Evolutionary conservation across 169 alveolate species (phyloP), one percentile per base, ranked within the genome.

Genomic region (Plasmodium malariae): DNA sequence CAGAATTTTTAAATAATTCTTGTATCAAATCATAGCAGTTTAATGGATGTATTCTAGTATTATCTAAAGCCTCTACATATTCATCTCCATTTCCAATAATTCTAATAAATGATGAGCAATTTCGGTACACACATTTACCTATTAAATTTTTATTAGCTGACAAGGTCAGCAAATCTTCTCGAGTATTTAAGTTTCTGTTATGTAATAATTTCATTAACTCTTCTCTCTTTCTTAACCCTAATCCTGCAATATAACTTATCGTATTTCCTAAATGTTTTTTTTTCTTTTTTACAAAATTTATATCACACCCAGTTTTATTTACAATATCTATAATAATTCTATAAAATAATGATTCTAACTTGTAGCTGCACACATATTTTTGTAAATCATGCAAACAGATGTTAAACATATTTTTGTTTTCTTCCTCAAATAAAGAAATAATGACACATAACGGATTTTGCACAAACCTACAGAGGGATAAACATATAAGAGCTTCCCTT

Each of bases 21-120:
- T 92, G 91, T 0, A 94, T 94, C 19, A 91, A 80, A 57, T 68
- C 59, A 28, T 89, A 78, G 34, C 94, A 88, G 80, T 95, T 95
- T 7, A 80, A 21, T 30, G 97, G 97, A 65, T 95, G 97, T 11
- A 95, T 72, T 48, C 96, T 88, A 1, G 97, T 93, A 40, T 92
- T 70, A 65, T 95, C 97, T 48, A 95, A 60, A 4, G 89, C 89
- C n/a, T 78, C 89, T 11, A 78, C 78, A 30, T 62, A 78, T 24
- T 78, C 89, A 48, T 63, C 76, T 6, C 69, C 76, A 26, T 48
- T 48, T 1, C 78, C 62, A 3, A 78, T 78, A 32, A 92, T 86
- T 86, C 88, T 71, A 48, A 93, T 91, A 40, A 93, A 93, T n/a
- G 94, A 89, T 9, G 96, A 92, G 69, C 94, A 91, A 71, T 93